Percentiles rank a stretch among this genome's conserved stretches.
Evolutionary conservation across 371 early-diverging fungal species (phyloP).

Genomic region (Apophysomyces trapeziformis): DNA sequence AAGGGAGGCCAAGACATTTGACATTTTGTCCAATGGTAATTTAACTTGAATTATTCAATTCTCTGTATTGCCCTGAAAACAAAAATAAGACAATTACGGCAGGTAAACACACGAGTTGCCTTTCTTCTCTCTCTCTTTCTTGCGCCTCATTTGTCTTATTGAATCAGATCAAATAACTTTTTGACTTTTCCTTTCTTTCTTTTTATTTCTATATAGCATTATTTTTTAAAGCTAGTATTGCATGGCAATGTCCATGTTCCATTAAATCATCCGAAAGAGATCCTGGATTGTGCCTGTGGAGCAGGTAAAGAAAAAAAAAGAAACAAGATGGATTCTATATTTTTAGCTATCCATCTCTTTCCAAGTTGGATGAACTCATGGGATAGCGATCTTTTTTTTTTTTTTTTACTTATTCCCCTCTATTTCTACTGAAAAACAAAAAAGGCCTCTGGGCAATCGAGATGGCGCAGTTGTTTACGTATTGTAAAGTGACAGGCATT

Average conservation of each 20-base stretch:
- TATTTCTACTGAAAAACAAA: not conserved
- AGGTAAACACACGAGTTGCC: slow-evolving; percentile 21
- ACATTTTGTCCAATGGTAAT: no score
- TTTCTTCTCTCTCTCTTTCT: not conserved
- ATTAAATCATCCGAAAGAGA: slow-evolving; percentile 19
- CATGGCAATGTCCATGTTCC: slow-evolving; percentile 26
- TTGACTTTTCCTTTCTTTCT: not conserved
- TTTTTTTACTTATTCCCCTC: not conserved
- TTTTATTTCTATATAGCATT: not conserved
- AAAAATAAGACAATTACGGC: not conserved
- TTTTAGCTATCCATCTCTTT: no score
- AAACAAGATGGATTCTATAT: not conserved
- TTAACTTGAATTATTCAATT: not conserved
- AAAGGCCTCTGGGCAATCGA: slow-evolving; percentile 34
- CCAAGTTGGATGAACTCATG: not conserved
- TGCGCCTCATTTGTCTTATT: no score
- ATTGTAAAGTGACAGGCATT: slow-evolving; percentile 36
- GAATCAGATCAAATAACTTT: no score
- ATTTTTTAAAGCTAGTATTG: slow-evolving; percentile 20
- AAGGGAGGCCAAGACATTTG: no score
- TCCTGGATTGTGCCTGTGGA: slow-evolving; percentile 40
- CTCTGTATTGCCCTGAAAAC: not conserved
- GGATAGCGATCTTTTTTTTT: not conserved
- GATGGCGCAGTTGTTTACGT: slow-evolving; percentile 30
- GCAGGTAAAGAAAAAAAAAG: slow-evolving; percentile 20